Evolutionary conservation across 192 early-diverging fungal species (phyloP), one percentile per base, ranked within the genome.

Genomic region (Linnemannia hyalina): DNA sequence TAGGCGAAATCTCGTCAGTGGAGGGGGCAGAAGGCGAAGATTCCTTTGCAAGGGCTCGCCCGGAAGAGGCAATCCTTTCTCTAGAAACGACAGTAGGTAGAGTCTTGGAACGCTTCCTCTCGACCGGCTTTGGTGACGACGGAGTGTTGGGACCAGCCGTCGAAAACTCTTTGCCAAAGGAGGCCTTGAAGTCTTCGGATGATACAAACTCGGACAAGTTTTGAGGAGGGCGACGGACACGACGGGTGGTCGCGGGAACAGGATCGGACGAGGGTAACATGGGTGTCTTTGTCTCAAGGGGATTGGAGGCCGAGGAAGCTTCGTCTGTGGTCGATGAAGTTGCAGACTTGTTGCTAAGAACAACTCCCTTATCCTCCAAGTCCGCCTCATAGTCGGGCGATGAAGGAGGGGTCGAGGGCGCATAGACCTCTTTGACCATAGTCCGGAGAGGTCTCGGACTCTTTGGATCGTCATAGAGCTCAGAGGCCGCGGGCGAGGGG

Each of bases 201-300:
- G 84, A 86, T 0, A 86, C 84, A 74, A 86, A 86, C 38, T 86
- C 84, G 22, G 84, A 70, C 36, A 86, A 71, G 36, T 86, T 86
- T 40, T 80, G 84, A 77, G 84, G 84, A 35, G 84, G 84, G 74
- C 84, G 69, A 73, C 84, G 77, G 36, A 86, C 38, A 26, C 84
- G 84, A 23, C 70, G 79, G 3, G 84, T 68, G 8, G 75, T 76
- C 9, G 49, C n/a, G 23, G 73, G 10, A 26, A 65, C 29, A 32
- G 13, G 11, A 15, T 32, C 60, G 11, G n/a, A 26, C 29, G 29
- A 32, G 13, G 29, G 60, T 2, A 10, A 65, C 29, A 32, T 15
- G n/a, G 60, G 29, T 11, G 60, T 15, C 60, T 65, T 65, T 3
- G 49, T 18, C 1, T 65, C 29, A 2, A 65, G 29, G 11, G 60